Evolutionary conservation across 2,329 filamentous ascomycete genomes (phyloP), one percentile per base, ranked within the genome.

Genomic region (Talaromyces verruculosus): DNA sequence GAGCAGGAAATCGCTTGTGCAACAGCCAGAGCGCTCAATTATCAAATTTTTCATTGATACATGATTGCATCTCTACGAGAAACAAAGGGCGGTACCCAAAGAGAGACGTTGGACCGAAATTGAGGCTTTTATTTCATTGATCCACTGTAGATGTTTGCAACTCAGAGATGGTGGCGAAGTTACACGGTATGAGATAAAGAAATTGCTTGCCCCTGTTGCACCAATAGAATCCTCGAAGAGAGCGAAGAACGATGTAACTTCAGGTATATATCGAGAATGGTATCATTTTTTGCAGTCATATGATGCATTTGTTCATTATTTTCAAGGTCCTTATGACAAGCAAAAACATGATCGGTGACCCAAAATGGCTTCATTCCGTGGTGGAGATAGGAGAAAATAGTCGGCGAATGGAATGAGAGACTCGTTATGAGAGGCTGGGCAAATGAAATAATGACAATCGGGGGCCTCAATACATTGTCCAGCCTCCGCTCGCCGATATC

Each of bases 401-500:
- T 37, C 53, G 53, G 33, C 13, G 11, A 39, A 37, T n/a, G 19
- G 15, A 22, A 22, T 25, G 11, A 25, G 15, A 37, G 30, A 57
- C n/a, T 25, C n/a, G 11, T 39, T 22, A 22, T 37, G 53, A 37
- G 30, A 22, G 30, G 19, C 10, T 25, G 53, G 6, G 37, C n/a
- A 19, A 33, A 39, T 41, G 19, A 25, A 15, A 11, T 7, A 37
- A 30, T 8, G 15, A 10, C 15, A 43, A 30, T 30, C n/a, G 25
- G 3, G 3, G 33, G 6, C 37, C 35, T 60, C 17, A 60, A 30
- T 60, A 60, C 35, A 60, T 43, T 28, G 57, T 45, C 39, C 35
- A 60, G 5, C 62, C 62, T 41, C 62, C 62, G n/a, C 43, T 64
- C 10, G 62, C 68, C 51, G 60, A 65, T 17, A 65, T 63, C 8